Conservation (phyloP, 2,329 filamentous ascomycete species). For the Dactylella cylindrospora region DNA sequence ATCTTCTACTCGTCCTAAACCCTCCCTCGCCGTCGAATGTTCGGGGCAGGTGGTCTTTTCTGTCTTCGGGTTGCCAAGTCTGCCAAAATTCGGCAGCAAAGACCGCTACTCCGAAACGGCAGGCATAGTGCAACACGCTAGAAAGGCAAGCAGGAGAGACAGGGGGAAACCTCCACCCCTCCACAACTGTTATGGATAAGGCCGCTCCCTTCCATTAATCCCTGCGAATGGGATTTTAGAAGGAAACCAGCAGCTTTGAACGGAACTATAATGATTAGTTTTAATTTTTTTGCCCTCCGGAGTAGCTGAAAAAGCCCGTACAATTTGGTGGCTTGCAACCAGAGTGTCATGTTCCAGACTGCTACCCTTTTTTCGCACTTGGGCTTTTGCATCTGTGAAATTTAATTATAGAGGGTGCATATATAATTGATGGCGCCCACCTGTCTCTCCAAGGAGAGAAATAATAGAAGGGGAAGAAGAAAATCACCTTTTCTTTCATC, state of each 20-base stretch:
- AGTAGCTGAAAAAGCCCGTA: conserved; percentile 14
- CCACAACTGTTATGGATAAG: conserved; percentile 22
- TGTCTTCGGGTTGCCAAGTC: conserved; percentile 25
- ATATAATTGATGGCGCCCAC: conserved; percentile 19
- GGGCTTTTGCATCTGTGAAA: conserved; percentile 6
- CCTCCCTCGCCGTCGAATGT: too few species aligned
- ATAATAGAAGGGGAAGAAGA: too few species aligned
- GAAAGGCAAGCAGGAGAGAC: conserved; percentile 9
- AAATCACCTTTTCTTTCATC: too few species aligned
- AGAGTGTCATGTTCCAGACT: conserved; percentile 37
- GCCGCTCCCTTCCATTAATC: too few species aligned
- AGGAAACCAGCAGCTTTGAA: too few species aligned
- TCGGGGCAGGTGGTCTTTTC: too few species aligned
- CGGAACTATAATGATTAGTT: conserved; percentile 7
- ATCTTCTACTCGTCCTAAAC: too few species aligned
- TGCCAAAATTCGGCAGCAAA: conserved; percentile 31
- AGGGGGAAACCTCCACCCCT: conserved; percentile 18
- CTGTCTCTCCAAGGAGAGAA: too few species aligned
- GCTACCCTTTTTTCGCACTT: too few species aligned
- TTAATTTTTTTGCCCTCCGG: conserved; percentile 29
- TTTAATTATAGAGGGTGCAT: conserved; percentile 14
- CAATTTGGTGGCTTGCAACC: conserved; percentile 25
- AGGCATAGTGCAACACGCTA: conserved; percentile 29
- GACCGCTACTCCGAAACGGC: conserved; percentile 35
- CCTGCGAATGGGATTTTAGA: too few species aligned